A percentile compares a stretch with the other conserved stretches of the same genome.
phyloP scores from a whole-genome alignment of 148 eudicot species.

The Spergularia bocconei region DNA sequence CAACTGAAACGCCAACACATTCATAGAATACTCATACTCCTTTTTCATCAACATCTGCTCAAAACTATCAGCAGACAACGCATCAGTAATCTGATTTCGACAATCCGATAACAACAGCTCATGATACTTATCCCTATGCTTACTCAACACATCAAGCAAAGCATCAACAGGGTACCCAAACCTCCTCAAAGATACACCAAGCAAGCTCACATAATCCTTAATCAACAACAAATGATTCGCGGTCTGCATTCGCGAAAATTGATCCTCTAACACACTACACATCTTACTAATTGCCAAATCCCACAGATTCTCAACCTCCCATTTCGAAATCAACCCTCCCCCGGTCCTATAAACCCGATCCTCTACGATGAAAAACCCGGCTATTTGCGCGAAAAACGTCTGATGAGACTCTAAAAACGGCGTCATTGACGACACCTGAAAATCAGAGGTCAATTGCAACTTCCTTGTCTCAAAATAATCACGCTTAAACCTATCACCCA shows the following conservation, averaged over 20 bases:
- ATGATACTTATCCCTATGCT: slow-evolving; percentile 97
- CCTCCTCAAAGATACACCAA: slow-evolving; percentile 79
- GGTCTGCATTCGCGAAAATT: slow-evolving; percentile 95
- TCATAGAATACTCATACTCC: slow-evolving; percentile 95
- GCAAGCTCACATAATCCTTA: slow-evolving; percentile 94
- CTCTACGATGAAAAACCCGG: slow-evolving; percentile 94
- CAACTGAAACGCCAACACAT: slow-evolving; percentile 84
- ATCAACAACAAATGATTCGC: slow-evolving; percentile 93
- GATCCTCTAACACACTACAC: slow-evolving; percentile 96
- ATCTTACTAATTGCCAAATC: slow-evolving; percentile 94
- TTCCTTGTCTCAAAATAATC: slow-evolving; percentile 89
- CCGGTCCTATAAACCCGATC: slow-evolving; percentile 92
- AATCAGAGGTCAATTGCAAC: slow-evolving; percentile 89
- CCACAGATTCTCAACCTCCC: slow-evolving; percentile 97
- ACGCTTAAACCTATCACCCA: slow-evolving; percentile 73
- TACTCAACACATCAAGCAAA: slow-evolving; percentile 86
- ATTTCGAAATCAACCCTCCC: slow-evolving; percentile 79
- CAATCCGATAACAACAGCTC: slow-evolving; percentile 86
- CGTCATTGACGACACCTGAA: slow-evolving; percentile 93
- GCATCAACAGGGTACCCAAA: slow-evolving; percentile 92
- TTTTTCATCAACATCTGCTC: slow-evolving; percentile 98
- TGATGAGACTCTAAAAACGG: slow-evolving; percentile 95
- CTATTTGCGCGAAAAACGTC: slow-evolving; percentile 93
- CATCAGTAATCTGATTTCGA: slow-evolving; percentile 84
- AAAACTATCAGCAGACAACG: slow-evolving; percentile 68